Percentiles rank a stretch among this genome's conserved stretches.
phyloP scores from a whole-genome alignment of 768 basidiomycete species.

The Rhizopogon roseolus region DNA sequence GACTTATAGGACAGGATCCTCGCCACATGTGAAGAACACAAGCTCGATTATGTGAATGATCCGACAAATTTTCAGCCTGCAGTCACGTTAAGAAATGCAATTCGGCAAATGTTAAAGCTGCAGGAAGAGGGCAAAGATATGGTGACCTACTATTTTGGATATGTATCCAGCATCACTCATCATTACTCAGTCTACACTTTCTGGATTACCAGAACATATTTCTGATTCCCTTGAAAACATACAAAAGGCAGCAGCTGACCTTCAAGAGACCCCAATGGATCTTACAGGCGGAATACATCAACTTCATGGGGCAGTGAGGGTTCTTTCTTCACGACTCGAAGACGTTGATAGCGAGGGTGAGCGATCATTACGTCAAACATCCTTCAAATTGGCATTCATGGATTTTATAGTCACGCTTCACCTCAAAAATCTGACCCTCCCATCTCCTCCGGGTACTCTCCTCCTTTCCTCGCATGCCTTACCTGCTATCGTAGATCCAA shows the following conservation, averaged over 20 bases:
- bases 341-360: conserved; percentile 45
- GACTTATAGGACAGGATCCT: conserved; percentile 66
- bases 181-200: background rate
- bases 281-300: conserved; percentile 28
- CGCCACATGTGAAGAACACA: conserved; percentile 65
- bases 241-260: conserved; percentile 21
- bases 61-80: conserved; percentile 71
- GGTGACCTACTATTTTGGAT: background rate
- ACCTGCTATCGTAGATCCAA: conserved; percentile 26
- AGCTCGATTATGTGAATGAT: conserved; percentile 60
- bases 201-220: conserved; percentile 26
- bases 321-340: conserved; percentile 31
- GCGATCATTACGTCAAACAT: background rate
- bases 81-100: conserved; percentile 66
- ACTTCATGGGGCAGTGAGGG: conserved; percentile 32
- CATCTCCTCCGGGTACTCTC: conserved; percentile 48
- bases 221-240: conserved; percentile 28
- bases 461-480: conserved; percentile 37
- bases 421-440: conserved; percentile 29
- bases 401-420: conserved; percentile 35
- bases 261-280: conserved; percentile 29
- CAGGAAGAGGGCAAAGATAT: conserved; percentile 11
- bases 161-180: background rate
- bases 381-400: conserved; percentile 1
- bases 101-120: conserved; percentile 44